Evolutionary conservation across 164 flowering plant species (phyloP).

Genomic region (Vitis rupestris): DNA sequence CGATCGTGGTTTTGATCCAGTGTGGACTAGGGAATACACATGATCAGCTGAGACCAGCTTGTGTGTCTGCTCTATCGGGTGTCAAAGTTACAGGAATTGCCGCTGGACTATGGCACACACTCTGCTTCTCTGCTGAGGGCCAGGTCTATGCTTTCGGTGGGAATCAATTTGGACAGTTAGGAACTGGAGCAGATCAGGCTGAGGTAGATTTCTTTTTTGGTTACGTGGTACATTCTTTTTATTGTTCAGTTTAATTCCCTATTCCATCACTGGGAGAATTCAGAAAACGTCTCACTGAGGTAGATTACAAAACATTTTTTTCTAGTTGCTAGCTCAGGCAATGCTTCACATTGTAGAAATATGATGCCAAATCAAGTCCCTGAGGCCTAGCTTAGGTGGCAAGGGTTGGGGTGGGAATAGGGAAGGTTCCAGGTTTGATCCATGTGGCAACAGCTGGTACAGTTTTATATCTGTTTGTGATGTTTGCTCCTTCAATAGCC

Average conservation of each 20-base stretch:
- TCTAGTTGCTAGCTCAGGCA: too few species aligned
- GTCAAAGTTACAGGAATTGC: constrained; percentile 52
- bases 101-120: constrained; percentile 84
- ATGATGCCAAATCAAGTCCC: too few species aligned
- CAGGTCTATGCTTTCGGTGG: constrained; percentile 81
- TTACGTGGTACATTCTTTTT: not conserved
- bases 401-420: too few species aligned
- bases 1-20: constrained; percentile 29
- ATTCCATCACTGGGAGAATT: too few species aligned
- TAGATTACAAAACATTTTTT: too few species aligned
- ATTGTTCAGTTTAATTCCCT: not conserved
- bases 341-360: too few species aligned
- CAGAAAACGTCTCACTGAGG: too few species aligned
- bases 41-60: constrained; percentile 68
- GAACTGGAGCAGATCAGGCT: constrained; percentile 74
- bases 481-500: not conserved
- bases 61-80: constrained; percentile 65
- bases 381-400: too few species aligned
- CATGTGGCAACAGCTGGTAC: too few species aligned
- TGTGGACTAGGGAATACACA: constrained; percentile 87
- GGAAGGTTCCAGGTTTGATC: too few species aligned
- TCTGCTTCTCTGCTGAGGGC: constrained; percentile 68
- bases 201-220: constrained; percentile 38
- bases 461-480: too few species aligned
- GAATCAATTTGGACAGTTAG: constrained; percentile 86